Evolutionary conservation across 257 asterid genomes (phyloP).

Genomic region (Primulina huaijiensis): DNA sequence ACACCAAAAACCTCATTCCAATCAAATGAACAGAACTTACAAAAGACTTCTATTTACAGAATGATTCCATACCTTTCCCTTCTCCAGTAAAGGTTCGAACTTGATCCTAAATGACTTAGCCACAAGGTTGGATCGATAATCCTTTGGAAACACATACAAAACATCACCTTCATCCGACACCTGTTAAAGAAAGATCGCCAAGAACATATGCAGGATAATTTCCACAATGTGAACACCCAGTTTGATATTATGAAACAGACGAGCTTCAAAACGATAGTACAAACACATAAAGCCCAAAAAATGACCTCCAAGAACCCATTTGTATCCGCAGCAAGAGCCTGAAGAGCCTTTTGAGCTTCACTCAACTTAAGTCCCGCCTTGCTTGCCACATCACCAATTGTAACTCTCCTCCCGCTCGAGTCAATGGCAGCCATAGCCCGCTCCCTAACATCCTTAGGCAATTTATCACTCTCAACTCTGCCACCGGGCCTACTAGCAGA

Average conservation of each 20-base stretch:
- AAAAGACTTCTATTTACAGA: conserved; percentile 13
- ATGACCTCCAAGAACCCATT: conserved; percentile 87
- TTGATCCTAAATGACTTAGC: conserved; percentile 78
- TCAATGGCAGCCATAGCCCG: conserved; percentile 87
- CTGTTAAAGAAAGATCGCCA: conserved; percentile 40
- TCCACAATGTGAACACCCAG: conserved; percentile 17
- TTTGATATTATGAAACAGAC: not conserved
- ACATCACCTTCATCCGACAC: conserved; percentile 98
- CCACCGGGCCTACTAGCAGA: conserved; percentile 65
- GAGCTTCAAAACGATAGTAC: not conserved
- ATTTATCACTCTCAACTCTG: conserved; percentile 80
- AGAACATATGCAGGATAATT: conserved; percentile 7
- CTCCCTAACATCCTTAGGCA: conserved; percentile 72
- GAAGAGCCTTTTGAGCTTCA: conserved; percentile 91
- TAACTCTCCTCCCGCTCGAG: conserved; percentile 79
- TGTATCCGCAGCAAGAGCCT: conserved; percentile 93
- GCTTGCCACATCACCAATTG: conserved; percentile 92
- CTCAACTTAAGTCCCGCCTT: conserved; percentile 79
- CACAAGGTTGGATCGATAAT: conserved; percentile 69
- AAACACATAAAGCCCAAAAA: not conserved
- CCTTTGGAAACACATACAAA: conserved; percentile 74
- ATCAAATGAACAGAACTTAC: conserved; percentile 18
- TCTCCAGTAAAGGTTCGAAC: conserved; percentile 71
- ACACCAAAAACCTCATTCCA: conserved; percentile 28
- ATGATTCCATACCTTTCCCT: conserved; percentile 67